Evolutionary conservation across 228 moss, liverwort and hornwort species (phyloP).

Genomic region (Sphagnum fallax): DNA sequence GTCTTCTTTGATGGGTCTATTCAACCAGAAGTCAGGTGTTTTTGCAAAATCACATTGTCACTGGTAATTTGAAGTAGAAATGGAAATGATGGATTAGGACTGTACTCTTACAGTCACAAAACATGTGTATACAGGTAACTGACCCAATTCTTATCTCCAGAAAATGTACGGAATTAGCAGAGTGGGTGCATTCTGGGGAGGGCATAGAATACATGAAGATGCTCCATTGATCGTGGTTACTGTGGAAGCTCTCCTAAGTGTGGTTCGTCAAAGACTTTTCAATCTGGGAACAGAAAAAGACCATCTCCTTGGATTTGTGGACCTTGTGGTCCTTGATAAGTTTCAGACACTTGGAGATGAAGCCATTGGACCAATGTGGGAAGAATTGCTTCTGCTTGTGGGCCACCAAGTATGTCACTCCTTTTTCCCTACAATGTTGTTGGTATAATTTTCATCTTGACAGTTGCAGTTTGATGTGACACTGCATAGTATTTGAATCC

Average conservation of each 20-base stretch:
- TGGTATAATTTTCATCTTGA: background rate
- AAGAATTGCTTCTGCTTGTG: conserved; percentile 22
- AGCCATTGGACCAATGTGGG: conserved; percentile 18
- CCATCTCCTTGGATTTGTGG: conserved; percentile 6
- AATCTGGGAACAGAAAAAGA: background rate
- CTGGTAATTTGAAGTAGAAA: no score
- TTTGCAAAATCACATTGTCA: no score
- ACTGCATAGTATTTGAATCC: no score
- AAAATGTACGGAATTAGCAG: background rate
- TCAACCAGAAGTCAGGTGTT: no score
- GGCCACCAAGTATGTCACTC: conserved; percentile 10
- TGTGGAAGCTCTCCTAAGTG: background rate
- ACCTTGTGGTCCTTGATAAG: conserved; percentile 22
- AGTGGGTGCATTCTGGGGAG: background rate
- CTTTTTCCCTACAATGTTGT: background rate
- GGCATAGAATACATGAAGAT: background rate
- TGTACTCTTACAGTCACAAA: no score
- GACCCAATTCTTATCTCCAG: background rate
- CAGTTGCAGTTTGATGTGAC: background rate
- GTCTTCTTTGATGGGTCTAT: no score
- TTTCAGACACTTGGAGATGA: conserved; percentile 22
- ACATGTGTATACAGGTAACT: no score
- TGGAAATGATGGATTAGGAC: no score
- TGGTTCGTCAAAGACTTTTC: background rate
- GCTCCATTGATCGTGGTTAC: background rate